Percentiles rank a stretch among this genome's conserved stretches.
These are phyloP conservation scores for Oxyria digyna DNA, from an alignment of 148 eudicot genomes.

Conservation along the genomic window DNA sequence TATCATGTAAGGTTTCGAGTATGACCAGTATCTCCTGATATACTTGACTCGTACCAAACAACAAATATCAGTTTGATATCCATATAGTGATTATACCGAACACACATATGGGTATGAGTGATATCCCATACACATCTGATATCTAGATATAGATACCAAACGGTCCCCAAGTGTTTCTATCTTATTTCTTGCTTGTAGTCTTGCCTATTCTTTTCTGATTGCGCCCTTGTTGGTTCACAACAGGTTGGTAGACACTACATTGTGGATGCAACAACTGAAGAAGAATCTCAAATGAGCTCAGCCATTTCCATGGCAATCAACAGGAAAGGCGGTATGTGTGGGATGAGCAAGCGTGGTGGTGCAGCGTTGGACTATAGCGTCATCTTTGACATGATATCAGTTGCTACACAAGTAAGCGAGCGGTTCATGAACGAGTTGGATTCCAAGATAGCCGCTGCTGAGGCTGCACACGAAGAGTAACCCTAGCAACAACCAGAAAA, in stretches of 20 bases:
- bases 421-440: conserved; percentile 69
- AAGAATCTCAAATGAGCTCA: conserved; percentile 91
- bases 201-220: not conserved
- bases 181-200: too few species aligned
- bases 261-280: conserved; percentile 84
- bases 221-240: not conserved
- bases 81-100: too few species aligned
- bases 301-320: conserved; percentile 69
- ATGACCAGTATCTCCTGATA: too few species aligned
- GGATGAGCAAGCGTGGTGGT: conserved; percentile 80
- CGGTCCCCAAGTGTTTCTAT: too few species aligned
- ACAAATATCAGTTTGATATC: too few species aligned
- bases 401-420: conserved; percentile 69
- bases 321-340: conserved; percentile 62
- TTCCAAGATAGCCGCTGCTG: conserved; percentile 80
- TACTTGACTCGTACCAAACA: too few species aligned
- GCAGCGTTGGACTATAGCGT: conserved; percentile 78
- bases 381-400: conserved; percentile 88
- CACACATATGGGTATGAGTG: too few species aligned
- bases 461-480: conserved; percentile 23
- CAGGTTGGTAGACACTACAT: conserved; percentile 85
- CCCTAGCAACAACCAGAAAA: too few species aligned
- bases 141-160: too few species aligned
- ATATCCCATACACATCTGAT: too few species aligned
- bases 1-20: too few species aligned